phyloP scores from a whole-genome alignment of 441 rosid species.

The Populus hybrid region DNA sequence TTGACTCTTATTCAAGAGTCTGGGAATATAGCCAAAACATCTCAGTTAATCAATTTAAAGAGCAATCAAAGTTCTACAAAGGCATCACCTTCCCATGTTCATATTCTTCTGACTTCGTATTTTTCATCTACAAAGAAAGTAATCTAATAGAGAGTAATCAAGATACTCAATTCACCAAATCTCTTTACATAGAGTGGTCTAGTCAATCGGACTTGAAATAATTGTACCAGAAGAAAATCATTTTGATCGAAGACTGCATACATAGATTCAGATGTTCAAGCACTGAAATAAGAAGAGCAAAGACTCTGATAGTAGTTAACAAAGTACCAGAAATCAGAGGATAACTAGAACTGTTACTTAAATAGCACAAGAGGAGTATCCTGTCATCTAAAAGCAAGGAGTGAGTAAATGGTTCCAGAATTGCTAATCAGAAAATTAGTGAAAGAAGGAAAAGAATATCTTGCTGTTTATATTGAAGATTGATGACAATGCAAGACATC shows the following conservation, averaged over 20 bases:
- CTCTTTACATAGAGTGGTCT: neutral
- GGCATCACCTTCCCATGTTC: neutral
- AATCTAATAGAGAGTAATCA: neutral
- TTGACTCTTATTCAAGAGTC: neutral
- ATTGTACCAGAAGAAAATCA: neutral
- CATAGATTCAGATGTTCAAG: neutral
- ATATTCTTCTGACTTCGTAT: neutral
- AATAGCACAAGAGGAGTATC: neutral
- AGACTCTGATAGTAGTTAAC: neutral
- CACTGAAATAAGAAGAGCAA: neutral
- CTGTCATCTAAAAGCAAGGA: neutral
- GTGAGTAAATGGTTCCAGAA: neutral
- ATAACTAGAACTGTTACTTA: neutral
- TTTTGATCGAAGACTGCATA: neutral
- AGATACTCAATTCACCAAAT: neutral
- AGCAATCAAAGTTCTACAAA: neutral
- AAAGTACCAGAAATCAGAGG: neutral
- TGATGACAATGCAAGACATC: neutral
- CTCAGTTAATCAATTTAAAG: neutral
- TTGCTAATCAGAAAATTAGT: neutral
- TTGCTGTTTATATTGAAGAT: neutral
- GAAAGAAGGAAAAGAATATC: neutral
- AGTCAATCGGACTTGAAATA: neutral
- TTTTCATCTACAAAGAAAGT: neutral
- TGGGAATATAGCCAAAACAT: neutral